These are phyloP conservation scores for Monosporascus sp. DNA, from an alignment of 2,329 filamentous ascomycete species.

Conservation along the genomic window DNA sequence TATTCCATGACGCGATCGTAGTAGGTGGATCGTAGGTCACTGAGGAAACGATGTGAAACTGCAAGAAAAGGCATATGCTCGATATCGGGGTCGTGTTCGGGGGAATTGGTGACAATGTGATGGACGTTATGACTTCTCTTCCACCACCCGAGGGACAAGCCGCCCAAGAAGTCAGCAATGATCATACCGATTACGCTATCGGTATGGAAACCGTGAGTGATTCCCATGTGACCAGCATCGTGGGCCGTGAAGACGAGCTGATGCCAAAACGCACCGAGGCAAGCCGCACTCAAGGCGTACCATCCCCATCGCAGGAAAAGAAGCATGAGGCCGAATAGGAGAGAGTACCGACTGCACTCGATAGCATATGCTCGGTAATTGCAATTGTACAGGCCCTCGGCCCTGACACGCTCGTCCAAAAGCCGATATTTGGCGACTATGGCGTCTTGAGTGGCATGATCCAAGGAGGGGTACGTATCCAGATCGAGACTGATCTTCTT, in stretches of 20 bases:
- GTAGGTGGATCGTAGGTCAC: conserved; percentile 69
- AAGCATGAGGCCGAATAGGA: conserved; percentile 59
- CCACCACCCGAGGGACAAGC: conserved; percentile 93
- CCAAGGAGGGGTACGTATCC: conserved; percentile 74
- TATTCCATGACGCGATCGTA: conserved; percentile 78
- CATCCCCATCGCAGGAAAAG: conserved; percentile 56
- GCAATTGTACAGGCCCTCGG: conserved; percentile 76
- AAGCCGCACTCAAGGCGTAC: conserved; percentile 66
- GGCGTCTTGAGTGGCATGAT: conserved; percentile 64
- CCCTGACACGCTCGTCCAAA: conserved; percentile 65
- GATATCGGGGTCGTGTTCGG: conserved; percentile 95
- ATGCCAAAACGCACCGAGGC: conserved; percentile 84
- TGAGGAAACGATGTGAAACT: conserved; percentile 74
- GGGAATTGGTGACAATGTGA: conserved; percentile 91
- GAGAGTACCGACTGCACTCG: conserved; percentile 66
- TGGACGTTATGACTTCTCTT: conserved; percentile 95
- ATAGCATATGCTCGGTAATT: conserved; percentile 74
- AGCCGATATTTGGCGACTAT: conserved; percentile 80
- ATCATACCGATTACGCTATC: conserved; percentile 86
- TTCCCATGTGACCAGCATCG: conserved; percentile 95
- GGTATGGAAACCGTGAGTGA: conserved; percentile 81
- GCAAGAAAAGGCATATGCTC: conserved; percentile 87
- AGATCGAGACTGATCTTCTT: conserved; percentile 72
- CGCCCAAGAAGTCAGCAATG: conserved; percentile 84
- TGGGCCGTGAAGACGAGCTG: conserved; percentile 91